Evolutionary conservation across 805 yeast species (phyloP).

Genomic region (Starmerella ratchasimensis): DNA sequence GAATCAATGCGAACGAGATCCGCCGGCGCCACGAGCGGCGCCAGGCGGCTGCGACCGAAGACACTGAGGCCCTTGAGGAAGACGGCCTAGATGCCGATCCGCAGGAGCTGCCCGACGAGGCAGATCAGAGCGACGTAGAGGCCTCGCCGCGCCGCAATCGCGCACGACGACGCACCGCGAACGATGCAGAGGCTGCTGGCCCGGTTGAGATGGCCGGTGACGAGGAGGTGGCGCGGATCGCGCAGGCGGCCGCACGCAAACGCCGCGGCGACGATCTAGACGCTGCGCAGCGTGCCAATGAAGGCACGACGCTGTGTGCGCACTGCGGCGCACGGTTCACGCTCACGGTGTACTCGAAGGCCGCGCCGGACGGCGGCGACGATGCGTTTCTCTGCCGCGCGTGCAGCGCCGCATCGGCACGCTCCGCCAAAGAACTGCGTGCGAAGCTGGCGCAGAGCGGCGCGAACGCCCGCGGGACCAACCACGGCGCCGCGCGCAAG

Average conservation of each 20-base stretch:
- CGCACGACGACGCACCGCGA: neutral
- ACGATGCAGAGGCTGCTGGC: slow-evolving; percentile 9
- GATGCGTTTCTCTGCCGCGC: slow-evolving; percentile 45
- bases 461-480: slow-evolving; percentile 6
- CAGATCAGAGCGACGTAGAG: slow-evolving; percentile 26
- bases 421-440: slow-evolving; percentile 33
- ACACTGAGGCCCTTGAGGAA: no score
- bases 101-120: slow-evolving; percentile 6
- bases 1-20: slow-evolving; percentile 72
- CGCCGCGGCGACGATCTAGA: slow-evolving; percentile 16
- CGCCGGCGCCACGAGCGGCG: slow-evolving; percentile 29
- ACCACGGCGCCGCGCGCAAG: slow-evolving; percentile 35
- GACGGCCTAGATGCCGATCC: slow-evolving; percentile 6
- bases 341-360: slow-evolving; percentile 53
- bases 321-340: slow-evolving; percentile 47
- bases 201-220: slow-evolving; percentile 17
- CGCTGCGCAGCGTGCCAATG: slow-evolving; percentile 22
- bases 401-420: slow-evolving; percentile 37
- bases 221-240: slow-evolving; percentile 19
- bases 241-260: slow-evolving; percentile 21
- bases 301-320: slow-evolving; percentile 47
- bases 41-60: no score
- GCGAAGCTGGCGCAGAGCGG: no score
- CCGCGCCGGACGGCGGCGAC: slow-evolving; percentile 22
- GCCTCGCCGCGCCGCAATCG: slow-evolving; percentile 7